A percentile compares a stretch with the other conserved stretches of the same genome.
Evolutionary conservation across 1,284 basidiomycete species (phyloP).

Genomic region (Ustilago lituana): DNA sequence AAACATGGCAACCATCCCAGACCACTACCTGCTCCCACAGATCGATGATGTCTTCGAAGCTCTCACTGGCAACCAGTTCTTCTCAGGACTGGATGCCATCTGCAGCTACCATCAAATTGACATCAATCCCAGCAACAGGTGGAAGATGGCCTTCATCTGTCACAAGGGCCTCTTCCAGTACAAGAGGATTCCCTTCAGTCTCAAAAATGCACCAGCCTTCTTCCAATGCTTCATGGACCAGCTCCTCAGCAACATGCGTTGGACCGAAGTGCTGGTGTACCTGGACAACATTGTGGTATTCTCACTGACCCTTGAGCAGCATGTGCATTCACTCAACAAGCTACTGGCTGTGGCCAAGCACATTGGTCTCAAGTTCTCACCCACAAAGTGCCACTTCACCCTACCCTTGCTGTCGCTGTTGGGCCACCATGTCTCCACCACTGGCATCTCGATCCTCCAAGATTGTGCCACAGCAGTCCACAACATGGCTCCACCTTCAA

Average conservation of each 20-base stretch:
- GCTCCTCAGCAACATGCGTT: background rate
- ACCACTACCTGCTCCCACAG: background rate
- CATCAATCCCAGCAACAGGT: background rate
- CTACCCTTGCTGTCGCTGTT: background rate
- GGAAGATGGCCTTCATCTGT: slow-evolving; percentile 1
- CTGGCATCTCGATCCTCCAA: background rate
- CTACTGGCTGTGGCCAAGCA: background rate
- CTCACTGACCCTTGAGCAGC: background rate
- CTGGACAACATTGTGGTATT: background rate
- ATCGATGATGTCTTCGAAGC: slow-evolving; percentile 4
- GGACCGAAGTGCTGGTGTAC: background rate
- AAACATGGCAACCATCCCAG: background rate
- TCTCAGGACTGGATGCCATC: too few species aligned
- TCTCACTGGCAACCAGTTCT: too few species aligned
- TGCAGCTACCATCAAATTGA: background rate
- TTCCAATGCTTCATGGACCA: slow-evolving; percentile 3
- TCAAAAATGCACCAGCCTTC: too few species aligned
- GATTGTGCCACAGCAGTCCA: background rate
- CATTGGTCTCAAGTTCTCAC: too few species aligned
- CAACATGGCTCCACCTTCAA: background rate
- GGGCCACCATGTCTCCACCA: background rate
- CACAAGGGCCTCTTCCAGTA: background rate
- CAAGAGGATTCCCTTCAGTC: background rate
- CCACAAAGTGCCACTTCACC: slow-evolving; percentile 1
- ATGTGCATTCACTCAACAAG: background rate